Evolutionary conservation across 441 rosid genomes (phyloP), one percentile per base, ranked within the genome.

Genomic region (Omphalea diandra): DNA sequence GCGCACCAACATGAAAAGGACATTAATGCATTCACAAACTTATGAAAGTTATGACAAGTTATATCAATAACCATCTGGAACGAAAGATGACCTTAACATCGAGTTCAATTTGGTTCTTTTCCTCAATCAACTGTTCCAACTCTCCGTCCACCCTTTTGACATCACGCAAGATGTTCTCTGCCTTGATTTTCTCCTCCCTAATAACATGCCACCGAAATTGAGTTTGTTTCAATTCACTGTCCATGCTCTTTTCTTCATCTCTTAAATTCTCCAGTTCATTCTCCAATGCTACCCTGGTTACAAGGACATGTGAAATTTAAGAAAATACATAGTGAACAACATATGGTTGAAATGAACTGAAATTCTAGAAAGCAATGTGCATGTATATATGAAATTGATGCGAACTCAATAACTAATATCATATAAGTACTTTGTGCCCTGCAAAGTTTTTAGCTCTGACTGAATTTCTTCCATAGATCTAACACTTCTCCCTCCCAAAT

Each of bases 141-240:
- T 89, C 99, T 84, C 91, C 97, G 82, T 95, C 97, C 56, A 82
- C 81, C 82, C 81, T 91, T 76, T 86, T 86, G 55, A 86, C 83
- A 78, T 86, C 80, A 54, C 78, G 77, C 78, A 91, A 81, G 43
- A 76, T 83, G 80, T 86, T 91, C 56, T 85, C 89, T 70, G 85
- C 84, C 70, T 72, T 77, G 60, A 84, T 77, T 69, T 89, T 93
- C 70, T 93, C 87, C 87, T 88, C 95, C 84, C 97, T 87, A 58
- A 84, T 47, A 69, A 82, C 77, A 80, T 88, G 96, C 98, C 97
- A 93, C 53, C 93, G 86, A 69, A 81, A 70, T 81, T 89, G 91
- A 75, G 87, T 77, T 76, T 76, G 80, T 46, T 87, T 75, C 74
- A 93, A 79, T 85, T 95, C 99, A 70, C 88, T 87, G 79, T 88